phyloP scores from a whole-genome alignment of 768 basidiomycete genomes.

The Coprinopsis sp. region DNA sequence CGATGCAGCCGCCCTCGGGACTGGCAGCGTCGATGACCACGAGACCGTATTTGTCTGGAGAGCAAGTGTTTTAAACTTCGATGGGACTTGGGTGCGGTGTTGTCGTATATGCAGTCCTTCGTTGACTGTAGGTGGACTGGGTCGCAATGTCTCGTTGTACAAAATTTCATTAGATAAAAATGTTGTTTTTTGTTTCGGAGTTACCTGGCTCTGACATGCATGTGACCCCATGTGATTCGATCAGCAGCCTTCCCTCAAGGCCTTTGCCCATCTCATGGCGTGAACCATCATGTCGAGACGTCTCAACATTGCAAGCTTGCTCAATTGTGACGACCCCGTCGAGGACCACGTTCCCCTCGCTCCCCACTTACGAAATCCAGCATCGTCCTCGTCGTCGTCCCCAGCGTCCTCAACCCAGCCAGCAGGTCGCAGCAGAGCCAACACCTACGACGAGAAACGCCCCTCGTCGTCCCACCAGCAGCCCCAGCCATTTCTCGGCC shows the following conservation, averaged over 20 bases:
- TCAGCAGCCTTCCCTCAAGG: conserved; percentile 18
- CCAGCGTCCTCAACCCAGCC: conserved; percentile 8
- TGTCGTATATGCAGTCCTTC: conserved; percentile 53
- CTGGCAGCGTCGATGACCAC: conserved; percentile 75
- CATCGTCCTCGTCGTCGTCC: conserved; percentile 12
- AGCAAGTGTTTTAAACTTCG: conserved; percentile 47
- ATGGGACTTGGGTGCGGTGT: conserved; percentile 91
- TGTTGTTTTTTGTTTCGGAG: conserved; percentile 9
- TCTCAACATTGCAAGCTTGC: conserved; percentile 72
- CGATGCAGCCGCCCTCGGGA: conserved; percentile 67
- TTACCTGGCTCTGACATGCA: too few species aligned
- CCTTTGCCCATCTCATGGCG: conserved; percentile 18
- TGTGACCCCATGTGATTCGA: conserved; percentile 11
- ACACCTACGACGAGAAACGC: conserved; percentile 4
- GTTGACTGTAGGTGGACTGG: conserved; percentile 60
- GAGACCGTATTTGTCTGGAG: conserved; percentile 88
- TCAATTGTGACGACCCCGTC: conserved; percentile 50
- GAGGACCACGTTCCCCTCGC: conserved; percentile 19
- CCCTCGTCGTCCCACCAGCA: conserved; percentile 11
- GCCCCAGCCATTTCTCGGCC: conserved; percentile 21
- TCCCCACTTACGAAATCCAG: conserved; percentile 19
- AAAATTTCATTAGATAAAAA: conserved; percentile 27
- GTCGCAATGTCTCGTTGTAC: conserved; percentile 94
- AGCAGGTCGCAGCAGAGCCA: neutral
- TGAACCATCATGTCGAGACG: conserved; percentile 58